Percentiles rank a stretch among this genome's conserved stretches.
Conservation (phyloP, 179 eudicot genomes). For the Drosera spatulata region DNA sequence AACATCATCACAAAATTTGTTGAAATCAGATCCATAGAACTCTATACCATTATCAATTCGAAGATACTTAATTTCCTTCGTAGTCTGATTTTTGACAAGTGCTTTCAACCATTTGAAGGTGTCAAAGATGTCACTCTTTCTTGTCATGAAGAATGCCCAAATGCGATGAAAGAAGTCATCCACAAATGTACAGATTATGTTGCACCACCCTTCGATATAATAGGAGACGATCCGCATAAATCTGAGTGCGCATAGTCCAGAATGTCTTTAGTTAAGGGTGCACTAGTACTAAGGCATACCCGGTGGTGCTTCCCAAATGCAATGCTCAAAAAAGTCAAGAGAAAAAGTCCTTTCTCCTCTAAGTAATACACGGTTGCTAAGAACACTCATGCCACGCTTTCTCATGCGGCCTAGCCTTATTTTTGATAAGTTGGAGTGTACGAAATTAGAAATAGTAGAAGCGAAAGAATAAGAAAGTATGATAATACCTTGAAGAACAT, state of each 20-base stretch:
- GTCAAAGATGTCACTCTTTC: not conserved
- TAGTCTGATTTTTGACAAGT: slow-evolving; percentile 12
- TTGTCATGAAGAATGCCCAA: not conserved
- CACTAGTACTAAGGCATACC: too few species aligned
- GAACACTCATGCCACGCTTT: not conserved
- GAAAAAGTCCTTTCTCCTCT: not conserved
- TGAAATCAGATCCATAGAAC: slow-evolving; percentile 9
- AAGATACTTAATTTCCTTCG: slow-evolving; percentile 6
- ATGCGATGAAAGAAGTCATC: not conserved
- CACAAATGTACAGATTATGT: not conserved
- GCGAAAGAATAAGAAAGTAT: not conserved
- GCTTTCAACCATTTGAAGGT: too few species aligned
- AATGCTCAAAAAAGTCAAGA: slow-evolving; percentile 4
- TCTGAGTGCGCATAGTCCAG: too few species aligned
- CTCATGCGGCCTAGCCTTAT: slow-evolving; percentile 1
- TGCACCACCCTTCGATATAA: too few species aligned
- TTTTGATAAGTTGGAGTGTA: not conserved
- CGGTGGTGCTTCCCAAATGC: not conserved
- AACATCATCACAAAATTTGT: not conserved
- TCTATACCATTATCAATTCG: slow-evolving; percentile 15
- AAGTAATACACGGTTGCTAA: not conserved
- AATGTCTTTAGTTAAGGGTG: too few species aligned
- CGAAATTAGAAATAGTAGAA: not conserved
- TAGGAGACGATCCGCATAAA: too few species aligned
- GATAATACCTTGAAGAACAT: not conserved